Base-by-base conservation (phyloP, 2,329 filamentous ascomycete genomes). In the Cladosporium sp. region DNA sequence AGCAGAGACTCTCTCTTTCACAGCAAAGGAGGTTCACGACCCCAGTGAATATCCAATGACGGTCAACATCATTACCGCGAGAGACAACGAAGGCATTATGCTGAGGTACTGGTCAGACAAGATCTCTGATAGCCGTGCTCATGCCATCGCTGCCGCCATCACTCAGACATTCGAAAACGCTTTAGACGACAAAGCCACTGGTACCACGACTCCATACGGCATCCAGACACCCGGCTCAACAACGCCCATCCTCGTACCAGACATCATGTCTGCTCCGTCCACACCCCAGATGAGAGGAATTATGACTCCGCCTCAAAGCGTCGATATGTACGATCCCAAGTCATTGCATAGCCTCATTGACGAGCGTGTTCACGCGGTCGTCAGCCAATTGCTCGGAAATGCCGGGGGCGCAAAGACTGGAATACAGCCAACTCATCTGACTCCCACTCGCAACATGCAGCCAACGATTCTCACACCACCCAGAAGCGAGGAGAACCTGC, bases 11-110 rank as follows among this genome's bases (percentile, higher is more conserved):
- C 36, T 56, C 15, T 56, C 54, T 8, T 56, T 56, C 42, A n/a
- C 54, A 7, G 54, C 54, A 4, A 49, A 56, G 54, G 54, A 56
- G 42, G 54, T 56, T 1, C 54, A 56, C 11, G 54, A 56, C 5
- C 54, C 54, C 7, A 56, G 54, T 20, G 54, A 56, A 45, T 56
- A 56, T n/a, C 54, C 54, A n/a, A 56, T 56, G 54, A 56, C 54
- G 7, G 54, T 56, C 30, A 56, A 56, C 14, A 42, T 56, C 34
- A 56, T 56, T 20, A 56, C 54, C 19, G 54, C 54, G 5, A 38
- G 43, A 5, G 54, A 56, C 36, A 49, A 56, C 9, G 54, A 56
- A 49, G 54, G 54, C 7, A 56, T 56, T 20, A 56, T 56, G 54
- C 22, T 56, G 34, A 56, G 54, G 8, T 56, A 56, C 22, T 56